phyloP scores from a whole-genome alignment of 2,329 filamentous ascomycete species.

The Alternaria dauci region DNA sequence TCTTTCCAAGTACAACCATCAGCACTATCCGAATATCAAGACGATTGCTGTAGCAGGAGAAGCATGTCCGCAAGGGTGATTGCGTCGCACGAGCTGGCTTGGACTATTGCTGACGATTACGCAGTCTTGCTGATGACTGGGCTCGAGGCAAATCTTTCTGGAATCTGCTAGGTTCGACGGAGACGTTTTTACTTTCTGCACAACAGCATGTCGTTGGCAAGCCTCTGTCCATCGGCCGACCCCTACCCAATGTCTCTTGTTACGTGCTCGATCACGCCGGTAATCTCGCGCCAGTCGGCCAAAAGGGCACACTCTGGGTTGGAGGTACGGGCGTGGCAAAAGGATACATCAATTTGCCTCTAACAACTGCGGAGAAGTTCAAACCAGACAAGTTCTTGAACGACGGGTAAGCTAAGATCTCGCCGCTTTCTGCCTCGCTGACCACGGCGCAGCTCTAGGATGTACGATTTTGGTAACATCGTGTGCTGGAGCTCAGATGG shows the following conservation, averaged over 20 bases:
- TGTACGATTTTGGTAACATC: slow-evolving; percentile 70
- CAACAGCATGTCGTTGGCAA: slow-evolving; percentile 59
- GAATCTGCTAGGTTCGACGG: slow-evolving; percentile 69
- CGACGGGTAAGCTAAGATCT: slow-evolving; percentile 55
- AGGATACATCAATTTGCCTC: slow-evolving; percentile 64
- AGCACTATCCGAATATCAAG: slow-evolving; percentile 61
- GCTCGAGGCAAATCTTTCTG: slow-evolving; percentile 52
- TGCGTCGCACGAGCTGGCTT: not conserved
- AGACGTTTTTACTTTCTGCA: slow-evolving; percentile 67
- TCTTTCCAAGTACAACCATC: slow-evolving; percentile 59
- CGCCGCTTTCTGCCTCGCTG: not conserved
- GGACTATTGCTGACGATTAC: not conserved
- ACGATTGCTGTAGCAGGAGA: slow-evolving; percentile 65
- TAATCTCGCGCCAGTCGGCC: slow-evolving; percentile 58
- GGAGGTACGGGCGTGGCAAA: slow-evolving; percentile 64
- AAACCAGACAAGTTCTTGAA: slow-evolving; percentile 61
- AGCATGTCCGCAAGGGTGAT: slow-evolving; percentile 58
- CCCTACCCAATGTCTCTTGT: slow-evolving; percentile 65
- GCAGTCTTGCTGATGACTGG: slow-evolving; percentile 65
- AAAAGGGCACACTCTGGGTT: slow-evolving; percentile 65
- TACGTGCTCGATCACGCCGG: slow-evolving; percentile 62
- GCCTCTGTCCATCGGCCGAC: slow-evolving; percentile 62
- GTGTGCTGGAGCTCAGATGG: slow-evolving; percentile 64
- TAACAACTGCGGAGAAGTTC: slow-evolving; percentile 61
- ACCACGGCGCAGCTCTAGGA: slow-evolving; percentile 45